phyloP scores from a whole-genome alignment of 2,329 filamentous ascomycete species.

The Pleoardoris graminearum region DNA sequence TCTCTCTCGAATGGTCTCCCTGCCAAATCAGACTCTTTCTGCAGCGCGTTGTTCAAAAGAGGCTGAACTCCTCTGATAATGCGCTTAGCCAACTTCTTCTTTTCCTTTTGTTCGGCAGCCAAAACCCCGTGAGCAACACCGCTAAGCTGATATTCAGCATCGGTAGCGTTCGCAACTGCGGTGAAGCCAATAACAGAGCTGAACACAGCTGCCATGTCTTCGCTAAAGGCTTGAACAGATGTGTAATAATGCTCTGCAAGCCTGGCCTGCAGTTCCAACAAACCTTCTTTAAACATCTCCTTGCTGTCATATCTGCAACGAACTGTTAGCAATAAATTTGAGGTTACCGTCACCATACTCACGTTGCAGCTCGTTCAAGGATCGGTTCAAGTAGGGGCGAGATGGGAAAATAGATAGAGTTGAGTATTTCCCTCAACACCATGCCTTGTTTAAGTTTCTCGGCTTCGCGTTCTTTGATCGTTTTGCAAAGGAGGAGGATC shows the following conservation, averaged over 20 bases:
- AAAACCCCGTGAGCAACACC: slow-evolving; percentile 48
- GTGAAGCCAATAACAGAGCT: slow-evolving; percentile 58
- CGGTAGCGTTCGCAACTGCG: slow-evolving; percentile 44
- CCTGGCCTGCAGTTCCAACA: slow-evolving; percentile 57
- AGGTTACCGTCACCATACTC: slow-evolving; percentile 52
- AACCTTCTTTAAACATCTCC: slow-evolving; percentile 57
- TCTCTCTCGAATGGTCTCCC: slow-evolving; percentile 71
- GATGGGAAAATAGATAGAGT: slow-evolving; percentile 90
- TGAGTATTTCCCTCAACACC: slow-evolving; percentile 76
- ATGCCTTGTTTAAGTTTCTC: slow-evolving; percentile 77
- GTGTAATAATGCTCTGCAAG: slow-evolving; percentile 62
- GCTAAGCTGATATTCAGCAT: slow-evolving; percentile 49
- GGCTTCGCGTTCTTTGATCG: slow-evolving; percentile 74
- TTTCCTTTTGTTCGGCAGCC: slow-evolving; percentile 72
- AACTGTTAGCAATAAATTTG: slow-evolving; percentile 4
- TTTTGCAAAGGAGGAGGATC: slow-evolving; percentile 69
- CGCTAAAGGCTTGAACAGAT: slow-evolving; percentile 63
- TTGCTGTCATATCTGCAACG: slow-evolving; percentile 50
- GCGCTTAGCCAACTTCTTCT: slow-evolving; percentile 82
- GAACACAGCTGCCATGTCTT: slow-evolving; percentile 61
- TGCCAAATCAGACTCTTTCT: slow-evolving; percentile 79
- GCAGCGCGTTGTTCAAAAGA: slow-evolving; percentile 72
- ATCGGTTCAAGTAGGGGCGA: slow-evolving; percentile 75
- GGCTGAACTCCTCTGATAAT: slow-evolving; percentile 84
- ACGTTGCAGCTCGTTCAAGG: slow-evolving; percentile 79